A percentile compares a stretch with the other conserved stretches of the same genome.
Evolutionary conservation across 768 basidiomycete genomes (phyloP).

Genomic region (Crucibulum laeve): DNA sequence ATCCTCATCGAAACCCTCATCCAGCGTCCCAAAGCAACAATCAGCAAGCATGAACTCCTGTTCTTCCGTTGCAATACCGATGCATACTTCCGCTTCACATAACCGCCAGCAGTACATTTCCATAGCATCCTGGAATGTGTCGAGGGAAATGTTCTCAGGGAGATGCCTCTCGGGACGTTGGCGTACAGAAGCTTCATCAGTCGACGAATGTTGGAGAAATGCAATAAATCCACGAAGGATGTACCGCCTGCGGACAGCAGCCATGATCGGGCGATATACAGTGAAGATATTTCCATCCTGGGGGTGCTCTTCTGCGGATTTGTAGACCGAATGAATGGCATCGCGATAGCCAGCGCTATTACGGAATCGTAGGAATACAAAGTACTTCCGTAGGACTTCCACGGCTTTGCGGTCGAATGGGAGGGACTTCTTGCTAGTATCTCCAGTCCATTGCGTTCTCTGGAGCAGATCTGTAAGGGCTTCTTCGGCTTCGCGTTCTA

Average conservation of each 20-base stretch:
- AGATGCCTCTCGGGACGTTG: slow-evolving; percentile 7
- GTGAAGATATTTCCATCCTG: slow-evolving; percentile 19
- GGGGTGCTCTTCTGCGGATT: slow-evolving; percentile 12
- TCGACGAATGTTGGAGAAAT: slow-evolving; percentile 23
- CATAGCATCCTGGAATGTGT: slow-evolving; percentile 27
- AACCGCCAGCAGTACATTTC: slow-evolving; percentile 45
- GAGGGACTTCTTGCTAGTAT: slow-evolving; percentile 19
- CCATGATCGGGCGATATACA: slow-evolving; percentile 23
- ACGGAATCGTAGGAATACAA: slow-evolving; percentile 54
- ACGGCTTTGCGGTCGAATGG: slow-evolving; percentile 22
- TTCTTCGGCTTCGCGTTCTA: slow-evolving; percentile 38
- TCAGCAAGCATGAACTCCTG: slow-evolving; percentile 56
- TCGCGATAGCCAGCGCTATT: slow-evolving; percentile 45
- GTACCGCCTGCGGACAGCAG: slow-evolving; percentile 23
- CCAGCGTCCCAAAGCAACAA: slow-evolving; percentile 48
- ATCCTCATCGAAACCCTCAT: slow-evolving; percentile 41
- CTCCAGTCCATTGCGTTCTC: slow-evolving; percentile 23
- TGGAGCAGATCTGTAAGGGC: slow-evolving; percentile 30
- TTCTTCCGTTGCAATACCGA: slow-evolving; percentile 49
- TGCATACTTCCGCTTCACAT: slow-evolving; percentile 44
- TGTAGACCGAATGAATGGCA: slow-evolving; percentile 27
- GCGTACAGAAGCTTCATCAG: slow-evolving; percentile 7
- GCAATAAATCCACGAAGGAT: slow-evolving; percentile 26
- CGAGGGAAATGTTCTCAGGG: slow-evolving; percentile 10
- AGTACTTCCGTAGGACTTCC: slow-evolving; percentile 42